Evolutionary conservation across 768 basidiomycete species (phyloP), one percentile per base, ranked within the genome.

Genomic region (Thelephora ganbajun): DNA sequence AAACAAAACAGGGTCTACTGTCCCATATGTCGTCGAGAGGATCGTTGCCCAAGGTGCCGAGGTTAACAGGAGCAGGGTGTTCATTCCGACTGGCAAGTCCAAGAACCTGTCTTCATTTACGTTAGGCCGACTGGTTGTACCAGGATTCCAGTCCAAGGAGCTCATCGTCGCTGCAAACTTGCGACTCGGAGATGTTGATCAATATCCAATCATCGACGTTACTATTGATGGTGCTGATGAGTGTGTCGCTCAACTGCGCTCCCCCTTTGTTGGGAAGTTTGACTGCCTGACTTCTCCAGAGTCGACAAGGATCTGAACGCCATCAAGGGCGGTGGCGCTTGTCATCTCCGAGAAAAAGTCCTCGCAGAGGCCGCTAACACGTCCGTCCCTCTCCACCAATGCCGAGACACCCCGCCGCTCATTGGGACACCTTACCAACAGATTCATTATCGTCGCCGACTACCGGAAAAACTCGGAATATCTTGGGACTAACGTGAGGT

Each of bases 201-300:
- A 91, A 60, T 92, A 84, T 64, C 81, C 85, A 3, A 69, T 71
- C 1, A 83, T 98, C 47, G 96, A 99, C 57, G 88, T 98, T n/a
- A 97, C 93, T 1, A 79, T 99, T 37, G 96, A 99, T 59, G 94
- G 94, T 39, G 94, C 94, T 2, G 94, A 98, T 53, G 94, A 97
- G 89, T 93, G 54, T 54, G 87, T 64, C 1, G 6, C 19, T 39
- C 1, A 45, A 33, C 20, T 35, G 34, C 7, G 16, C 19, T 35
- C 43, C 23, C 18, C 50, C 2, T 23, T 11, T 6, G 19, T n/a
- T 30, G 26, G 5, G 9, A 30, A 30, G 5, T 4, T 30, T 22
- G 13, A 47, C 46, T 11, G 9, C 41, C 13, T 5, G 33, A 36
- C n/a, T 44, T 35, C 20, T 13, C 11, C 19, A 94, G 92, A 66